A percentile compares a stretch with the other conserved stretches of the same genome.
Conservation (phyloP, 176 grass and related monocot genomes). For the Ensete glaucum region DNA sequence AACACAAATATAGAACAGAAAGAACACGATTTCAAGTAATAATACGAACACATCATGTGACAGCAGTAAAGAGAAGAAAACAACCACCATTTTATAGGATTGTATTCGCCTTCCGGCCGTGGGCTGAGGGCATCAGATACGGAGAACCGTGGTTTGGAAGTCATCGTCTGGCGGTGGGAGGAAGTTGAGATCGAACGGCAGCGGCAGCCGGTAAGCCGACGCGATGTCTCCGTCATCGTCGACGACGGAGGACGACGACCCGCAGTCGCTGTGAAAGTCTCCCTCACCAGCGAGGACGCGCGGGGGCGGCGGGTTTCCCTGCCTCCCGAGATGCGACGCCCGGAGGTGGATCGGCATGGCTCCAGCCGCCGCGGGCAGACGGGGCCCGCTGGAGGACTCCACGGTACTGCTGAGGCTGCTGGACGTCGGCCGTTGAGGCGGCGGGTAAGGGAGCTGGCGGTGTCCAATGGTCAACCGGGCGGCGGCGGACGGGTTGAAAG, state of each 20-base stretch:
- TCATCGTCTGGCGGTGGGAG: conserved; percentile 41
- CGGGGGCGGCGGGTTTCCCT: conserved; percentile 1
- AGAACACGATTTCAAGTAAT: not conserved
- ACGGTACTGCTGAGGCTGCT: conserved; percentile 51
- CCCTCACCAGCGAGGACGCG: not conserved
- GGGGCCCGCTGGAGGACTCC: conserved; percentile 46
- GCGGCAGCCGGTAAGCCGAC: conserved; percentile 7
- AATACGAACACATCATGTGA: not conserved
- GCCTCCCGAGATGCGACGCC: conserved; percentile 29
- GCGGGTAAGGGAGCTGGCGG: conserved; percentile 27
- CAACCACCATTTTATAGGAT: not conserved
- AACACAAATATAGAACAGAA: not conserved
- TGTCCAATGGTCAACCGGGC: not conserved
- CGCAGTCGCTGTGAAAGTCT: conserved; percentile 59
- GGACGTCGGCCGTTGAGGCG: not conserved
- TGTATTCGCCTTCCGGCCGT: not conserved
- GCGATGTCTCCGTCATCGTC: conserved; percentile 18
- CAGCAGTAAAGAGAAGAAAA: not conserved
- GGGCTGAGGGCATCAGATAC: not conserved
- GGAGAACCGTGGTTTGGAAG: not conserved
- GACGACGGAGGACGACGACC: conserved; percentile 25
- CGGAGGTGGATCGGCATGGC: not conserved
- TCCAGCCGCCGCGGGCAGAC: not conserved
- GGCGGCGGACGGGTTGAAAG: not conserved
- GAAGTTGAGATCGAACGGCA: conserved; percentile 70